These are phyloP conservation scores for Thoreauomyces humboldtii DNA, from an alignment of 192 early-diverging fungal genomes.

Conservation along the genomic window DNA sequence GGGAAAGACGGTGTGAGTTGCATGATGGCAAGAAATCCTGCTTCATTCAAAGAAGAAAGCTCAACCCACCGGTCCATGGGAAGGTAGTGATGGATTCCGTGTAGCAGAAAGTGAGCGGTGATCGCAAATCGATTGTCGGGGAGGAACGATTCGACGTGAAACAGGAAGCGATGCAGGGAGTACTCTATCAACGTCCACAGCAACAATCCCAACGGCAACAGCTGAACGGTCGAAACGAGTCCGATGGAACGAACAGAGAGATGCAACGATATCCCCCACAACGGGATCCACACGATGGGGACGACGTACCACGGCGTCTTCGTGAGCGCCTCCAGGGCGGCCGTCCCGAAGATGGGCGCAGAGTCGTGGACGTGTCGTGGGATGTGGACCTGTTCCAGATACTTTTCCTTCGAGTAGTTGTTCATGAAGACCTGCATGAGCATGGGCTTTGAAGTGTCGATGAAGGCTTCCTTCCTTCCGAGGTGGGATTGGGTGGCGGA, in stretches of 20 bases:
- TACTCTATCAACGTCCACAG: slow-evolving; percentile 90
- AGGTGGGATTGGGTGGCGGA: slow-evolving; percentile 10
- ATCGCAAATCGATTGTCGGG: slow-evolving; percentile 78
- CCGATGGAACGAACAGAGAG: slow-evolving; percentile 36
- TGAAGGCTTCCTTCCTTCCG: slow-evolving; percentile 60
- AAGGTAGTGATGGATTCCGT: slow-evolving; percentile 95
- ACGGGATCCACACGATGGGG: slow-evolving; percentile 85
- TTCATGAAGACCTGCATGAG: slow-evolving; percentile 73
- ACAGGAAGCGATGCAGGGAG: slow-evolving; percentile 87
- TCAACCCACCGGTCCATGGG: slow-evolving; percentile 86
- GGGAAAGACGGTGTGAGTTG: slow-evolving; percentile 12
- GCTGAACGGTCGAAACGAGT: background rate
- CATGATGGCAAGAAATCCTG: background rate
- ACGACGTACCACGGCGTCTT: slow-evolving; percentile 90
- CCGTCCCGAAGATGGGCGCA: slow-evolving; percentile 75
- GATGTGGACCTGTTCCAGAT: slow-evolving; percentile 85
- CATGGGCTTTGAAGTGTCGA: slow-evolving; percentile 78
- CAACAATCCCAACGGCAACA: slow-evolving; percentile 51
- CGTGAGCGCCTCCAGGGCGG: slow-evolving; percentile 74
- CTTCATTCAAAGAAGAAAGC: background rate
- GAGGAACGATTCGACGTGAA: slow-evolving; percentile 84
- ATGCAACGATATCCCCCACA: slow-evolving; percentile 48
- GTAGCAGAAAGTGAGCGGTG: slow-evolving; percentile 80
- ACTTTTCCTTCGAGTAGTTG: slow-evolving; percentile 77
- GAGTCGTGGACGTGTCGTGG: slow-evolving; percentile 74